Evolutionary conservation across 176 grass and related monocot genomes (phyloP), one percentile per base, ranked within the genome.

Genomic region (Ampelocalamus luodianensis): DNA sequence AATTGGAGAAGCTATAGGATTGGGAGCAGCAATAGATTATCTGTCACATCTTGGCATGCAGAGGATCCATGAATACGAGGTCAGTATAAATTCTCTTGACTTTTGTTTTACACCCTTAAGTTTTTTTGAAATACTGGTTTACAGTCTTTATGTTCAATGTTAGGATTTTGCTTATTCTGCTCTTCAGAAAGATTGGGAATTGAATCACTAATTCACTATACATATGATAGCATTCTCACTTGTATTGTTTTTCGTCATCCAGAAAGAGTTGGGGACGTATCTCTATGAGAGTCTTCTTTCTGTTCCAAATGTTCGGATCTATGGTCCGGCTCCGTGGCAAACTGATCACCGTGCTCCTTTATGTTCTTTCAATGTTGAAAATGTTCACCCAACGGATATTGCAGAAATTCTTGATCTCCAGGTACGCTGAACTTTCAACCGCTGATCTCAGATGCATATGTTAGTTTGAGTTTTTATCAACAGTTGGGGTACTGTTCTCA

Each of bases 321-420:
- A 98, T 72, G 91, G 96, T 29, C 93, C 96, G 0, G 83, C 86
- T 61, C 93, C 91, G 42, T 93, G 87, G 50, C 77, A 90, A 83
- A 77, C 73, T 83, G 73, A 43, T 77, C 77, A 87, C 58, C 91
- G 83, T 58, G 91, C 89, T 64, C 69, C 96, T 27, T 66, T 98
- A 72, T 92, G 93, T 85, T 92, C 96, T 65, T 98, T 95, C 81
- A 98, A 98, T 89, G 84, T 98, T 61, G 68, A 95, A 44, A 93
- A 93, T 38, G 62, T 98, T 89, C 96, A 98, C 92, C 89, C 96
- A 27, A 92, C 91, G 65, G 96, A 98, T 94, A 94, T 95, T 81
- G 96, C 96, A 49, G 91, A 91, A 70, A 84, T 95, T 86, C 86
- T 94, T 83, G 89, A 98, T 88, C 86, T 87, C 46, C 92, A 94